Percentiles rank a stretch among this genome's conserved stretches.
Evolutionary conservation across 345 rosid species (phyloP).

Genomic region (Limnanthes douglasii): DNA sequence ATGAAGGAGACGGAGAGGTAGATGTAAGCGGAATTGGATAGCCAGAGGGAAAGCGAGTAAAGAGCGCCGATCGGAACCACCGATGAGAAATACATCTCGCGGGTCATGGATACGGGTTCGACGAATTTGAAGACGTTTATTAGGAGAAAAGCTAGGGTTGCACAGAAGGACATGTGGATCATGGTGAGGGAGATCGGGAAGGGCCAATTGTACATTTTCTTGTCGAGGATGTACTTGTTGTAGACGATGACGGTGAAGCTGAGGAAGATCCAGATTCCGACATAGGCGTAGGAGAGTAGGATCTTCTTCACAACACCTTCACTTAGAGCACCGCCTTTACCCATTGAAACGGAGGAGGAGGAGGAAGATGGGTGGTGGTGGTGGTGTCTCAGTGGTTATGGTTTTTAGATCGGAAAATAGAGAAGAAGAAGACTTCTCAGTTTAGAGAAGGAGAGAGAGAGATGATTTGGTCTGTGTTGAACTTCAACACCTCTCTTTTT

Average conservation of each 20-base stretch:
- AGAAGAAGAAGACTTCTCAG: too few species aligned
- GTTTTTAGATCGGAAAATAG: too few species aligned
- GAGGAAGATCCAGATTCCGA: slow-evolving; percentile 93
- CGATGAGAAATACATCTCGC: slow-evolving; percentile 67
- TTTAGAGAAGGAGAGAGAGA: too few species aligned
- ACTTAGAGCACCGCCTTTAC: slow-evolving; percentile 69
- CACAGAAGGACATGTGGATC: slow-evolving; percentile 94
- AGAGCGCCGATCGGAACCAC: slow-evolving; percentile 90
- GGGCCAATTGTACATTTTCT: slow-evolving; percentile 95
- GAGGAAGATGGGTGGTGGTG: slow-evolving; percentile 3
- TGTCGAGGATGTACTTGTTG: slow-evolving; percentile 98
- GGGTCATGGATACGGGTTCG: slow-evolving; percentile 85
- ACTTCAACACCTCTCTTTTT: too few species aligned
- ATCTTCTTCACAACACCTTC: slow-evolving; percentile 68
- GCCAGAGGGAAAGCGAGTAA: slow-evolving; percentile 83
- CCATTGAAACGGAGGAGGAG: slow-evolving; percentile 22
- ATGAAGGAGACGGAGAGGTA: slow-evolving; percentile 90
- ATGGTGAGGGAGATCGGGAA: slow-evolving; percentile 90
- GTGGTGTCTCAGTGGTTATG: too few species aligned
- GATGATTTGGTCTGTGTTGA: too few species aligned
- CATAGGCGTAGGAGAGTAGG: slow-evolving; percentile 87
- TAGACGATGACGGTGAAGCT: slow-evolving; percentile 93
- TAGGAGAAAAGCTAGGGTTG: slow-evolving; percentile 64
- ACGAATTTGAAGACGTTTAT: slow-evolving; percentile 84
- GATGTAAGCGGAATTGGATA: slow-evolving; percentile 89